These are phyloP conservation scores for Penicillium ucsense DNA, from an alignment of 495 filamentous ascomycete species.

Conservation along the genomic window DNA sequence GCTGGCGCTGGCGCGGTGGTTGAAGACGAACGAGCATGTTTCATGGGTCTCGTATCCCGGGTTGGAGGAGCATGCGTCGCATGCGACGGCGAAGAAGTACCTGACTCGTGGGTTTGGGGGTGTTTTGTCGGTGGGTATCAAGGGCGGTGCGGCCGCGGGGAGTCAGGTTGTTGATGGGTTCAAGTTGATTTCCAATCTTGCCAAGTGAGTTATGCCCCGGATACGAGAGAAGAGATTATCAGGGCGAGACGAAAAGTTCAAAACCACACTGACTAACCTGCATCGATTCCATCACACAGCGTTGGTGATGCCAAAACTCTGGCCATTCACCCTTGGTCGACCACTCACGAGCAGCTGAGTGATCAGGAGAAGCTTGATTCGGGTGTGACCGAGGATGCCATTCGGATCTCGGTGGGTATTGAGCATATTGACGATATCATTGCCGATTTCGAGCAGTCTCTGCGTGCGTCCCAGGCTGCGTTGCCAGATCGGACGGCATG, in stretches of 20 bases:
- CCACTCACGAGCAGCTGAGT: conserved; percentile 88
- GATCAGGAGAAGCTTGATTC: conserved; percentile 74
- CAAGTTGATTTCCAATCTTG: conserved; percentile 88
- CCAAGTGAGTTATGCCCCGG: conserved; percentile 46
- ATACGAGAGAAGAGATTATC: background rate
- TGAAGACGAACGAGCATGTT: conserved; percentile 74
- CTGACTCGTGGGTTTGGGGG: conserved; percentile 81
- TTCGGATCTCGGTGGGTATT: conserved; percentile 92
- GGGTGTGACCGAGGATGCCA: conserved; percentile 85
- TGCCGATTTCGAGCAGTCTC: conserved; percentile 89
- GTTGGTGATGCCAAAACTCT: conserved; percentile 73
- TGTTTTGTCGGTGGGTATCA: conserved; percentile 87
- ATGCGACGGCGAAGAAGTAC: conserved; percentile 82
- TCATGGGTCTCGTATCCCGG: conserved; percentile 94
- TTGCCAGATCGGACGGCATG: conserved; percentile 12
- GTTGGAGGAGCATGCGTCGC: conserved; percentile 68
- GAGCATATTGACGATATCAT: conserved; percentile 99
- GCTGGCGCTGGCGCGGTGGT: conserved; percentile 69
- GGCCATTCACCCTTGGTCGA: conserved; percentile 93
- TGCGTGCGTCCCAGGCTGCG: conserved; percentile 46
- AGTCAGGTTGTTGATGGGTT: conserved; percentile 86
- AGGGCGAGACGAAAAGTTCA: too few relatives aligned
- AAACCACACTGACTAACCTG: too few relatives aligned
- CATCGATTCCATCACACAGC: conserved; percentile 16
- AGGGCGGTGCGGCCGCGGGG: conserved; percentile 74